These are phyloP conservation scores for Picocystis salinarum DNA, from an alignment of 139 green algal species.

Conservation along the genomic window DNA sequence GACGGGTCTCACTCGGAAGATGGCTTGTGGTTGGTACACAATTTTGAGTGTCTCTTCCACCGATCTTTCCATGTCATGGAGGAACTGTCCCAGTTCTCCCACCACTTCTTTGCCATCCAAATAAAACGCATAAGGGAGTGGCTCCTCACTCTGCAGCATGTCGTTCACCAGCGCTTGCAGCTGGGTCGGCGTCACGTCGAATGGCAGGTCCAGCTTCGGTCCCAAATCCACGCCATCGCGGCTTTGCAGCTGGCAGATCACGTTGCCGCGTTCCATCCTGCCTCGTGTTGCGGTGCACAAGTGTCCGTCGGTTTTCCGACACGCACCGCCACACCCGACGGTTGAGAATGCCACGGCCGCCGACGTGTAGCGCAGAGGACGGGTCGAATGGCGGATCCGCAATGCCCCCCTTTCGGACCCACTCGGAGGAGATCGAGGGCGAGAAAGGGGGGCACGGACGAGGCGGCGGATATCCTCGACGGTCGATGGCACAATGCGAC, in stretches of 20 bases:
- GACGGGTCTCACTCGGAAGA: constrained; percentile 84
- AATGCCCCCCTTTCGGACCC: no score
- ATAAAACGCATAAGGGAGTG: constrained; percentile 81
- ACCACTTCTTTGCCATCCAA: constrained; percentile 61
- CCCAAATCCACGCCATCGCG: constrained; percentile 36
- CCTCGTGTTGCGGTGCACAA: no score
- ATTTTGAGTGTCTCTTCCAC: constrained; percentile 70
- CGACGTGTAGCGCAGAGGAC: no score
- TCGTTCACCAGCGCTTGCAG: constrained; percentile 75
- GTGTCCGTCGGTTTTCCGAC: no score
- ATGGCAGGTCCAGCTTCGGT: constrained; percentile 73
- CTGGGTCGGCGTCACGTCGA: constrained; percentile 51
- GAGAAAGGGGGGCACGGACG: no score
- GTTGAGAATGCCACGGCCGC: no score
- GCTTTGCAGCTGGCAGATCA: constrained; percentile 64
- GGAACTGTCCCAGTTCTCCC: constrained; percentile 40
- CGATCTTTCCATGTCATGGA: constrained; percentile 41
- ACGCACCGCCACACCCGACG: no score
- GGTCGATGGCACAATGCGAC: no score
- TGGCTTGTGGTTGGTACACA: constrained; percentile 78
- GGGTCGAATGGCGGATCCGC: no score
- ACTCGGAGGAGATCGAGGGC: no score
- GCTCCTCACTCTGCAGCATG: constrained; percentile 63
- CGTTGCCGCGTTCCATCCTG: constrained; percentile 27
- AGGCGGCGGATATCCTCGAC: no score